Base-by-base conservation (phyloP, 2,329 filamentous ascomycete species). In the Ascochyta viciae-villosae region DNA sequence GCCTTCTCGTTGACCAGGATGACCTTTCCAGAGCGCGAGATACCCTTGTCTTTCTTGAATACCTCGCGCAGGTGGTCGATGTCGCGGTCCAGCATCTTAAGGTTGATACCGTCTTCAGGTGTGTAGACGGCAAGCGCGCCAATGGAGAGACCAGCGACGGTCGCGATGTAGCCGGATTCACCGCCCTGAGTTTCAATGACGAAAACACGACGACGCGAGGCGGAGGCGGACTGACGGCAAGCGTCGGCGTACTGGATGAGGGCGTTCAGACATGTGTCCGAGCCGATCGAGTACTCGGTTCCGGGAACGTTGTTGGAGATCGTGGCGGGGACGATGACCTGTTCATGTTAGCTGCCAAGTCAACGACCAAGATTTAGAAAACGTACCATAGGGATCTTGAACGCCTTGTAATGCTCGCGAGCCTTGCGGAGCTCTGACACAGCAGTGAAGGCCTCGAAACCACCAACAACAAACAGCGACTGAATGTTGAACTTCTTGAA, bases 291-390 rank as follows among this genome's bases (percentile, higher is more conserved):
- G 81, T 97, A 98, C 77, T 99, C 95, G 0, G 94, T 96, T 35
- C 95, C 95, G 0, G 95, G 95, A 4, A 99, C 95, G 75, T 99
- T 99, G 83, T 99, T 99, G 63, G 92, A 96, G 66, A 99, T 94
- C 9, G 95, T 99, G n/a, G 95, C 95, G 0, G 95, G 95, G 24
- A 99, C 83, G 38, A 97, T 84, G 49, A 89, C 85, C 83, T 91
- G 92, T 10, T n/a, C 2, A 3, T 27, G 44, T 67, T 54, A 66
- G 64, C 29, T 31, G 23, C 2, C 15, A 19, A 16, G 33, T 35
- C n/a, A 35, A 16, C 7, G 3, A 35, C 6, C 33, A 4, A 6
- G 33, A 27, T 13, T 16, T 7, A 2, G 13, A 41, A 4, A 23
- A 51, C 67, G 63, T 53, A 69, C 69, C 83, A 98, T 91, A 19